A percentile compares a stretch with the other conserved stretches of the same genome.
Evolutionary conservation across 2,329 filamentous ascomycete species (phyloP).

Genomic region (Cladophialophora bantiana): DNA sequence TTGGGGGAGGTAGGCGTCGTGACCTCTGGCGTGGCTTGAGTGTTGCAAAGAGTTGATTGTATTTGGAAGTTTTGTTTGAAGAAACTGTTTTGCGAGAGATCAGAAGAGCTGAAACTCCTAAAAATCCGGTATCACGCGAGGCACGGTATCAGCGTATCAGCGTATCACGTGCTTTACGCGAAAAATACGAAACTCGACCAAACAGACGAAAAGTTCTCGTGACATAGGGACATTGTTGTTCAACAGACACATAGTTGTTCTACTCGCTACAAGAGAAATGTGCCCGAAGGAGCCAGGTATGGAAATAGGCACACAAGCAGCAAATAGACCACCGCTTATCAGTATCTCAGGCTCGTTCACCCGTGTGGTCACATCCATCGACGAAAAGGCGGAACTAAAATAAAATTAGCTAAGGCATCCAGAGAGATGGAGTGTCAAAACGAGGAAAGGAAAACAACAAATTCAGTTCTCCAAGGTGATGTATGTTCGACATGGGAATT

Average conservation of each 20-base stretch:
- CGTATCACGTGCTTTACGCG: neutral
- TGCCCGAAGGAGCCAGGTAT: neutral
- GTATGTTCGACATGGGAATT: constrained; percentile 66
- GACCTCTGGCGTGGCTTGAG: neutral
- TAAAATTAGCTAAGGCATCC: constrained; percentile 1
- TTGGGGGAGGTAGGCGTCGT: neutral
- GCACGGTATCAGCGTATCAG: no score
- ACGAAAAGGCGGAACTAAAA: neutral
- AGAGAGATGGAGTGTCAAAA: neutral
- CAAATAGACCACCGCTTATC: neutral
- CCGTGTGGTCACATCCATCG: neutral
- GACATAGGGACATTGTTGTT: neutral
- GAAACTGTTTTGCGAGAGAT: neutral
- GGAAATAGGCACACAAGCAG: neutral
- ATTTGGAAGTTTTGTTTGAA: neutral
- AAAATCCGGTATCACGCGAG: neutral
- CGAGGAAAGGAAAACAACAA: neutral
- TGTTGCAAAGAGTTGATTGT: neutral
- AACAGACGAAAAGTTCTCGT: neutral
- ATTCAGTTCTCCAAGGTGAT: constrained; percentile 73
- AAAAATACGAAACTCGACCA: neutral
- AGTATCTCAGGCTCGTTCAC: neutral
- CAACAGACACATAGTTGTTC: neutral
- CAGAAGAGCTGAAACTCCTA: neutral
- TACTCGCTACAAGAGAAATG: neutral